phyloP scores from a whole-genome alignment of 805 yeast genomes.

The Yamadazyma ubonensis region DNA sequence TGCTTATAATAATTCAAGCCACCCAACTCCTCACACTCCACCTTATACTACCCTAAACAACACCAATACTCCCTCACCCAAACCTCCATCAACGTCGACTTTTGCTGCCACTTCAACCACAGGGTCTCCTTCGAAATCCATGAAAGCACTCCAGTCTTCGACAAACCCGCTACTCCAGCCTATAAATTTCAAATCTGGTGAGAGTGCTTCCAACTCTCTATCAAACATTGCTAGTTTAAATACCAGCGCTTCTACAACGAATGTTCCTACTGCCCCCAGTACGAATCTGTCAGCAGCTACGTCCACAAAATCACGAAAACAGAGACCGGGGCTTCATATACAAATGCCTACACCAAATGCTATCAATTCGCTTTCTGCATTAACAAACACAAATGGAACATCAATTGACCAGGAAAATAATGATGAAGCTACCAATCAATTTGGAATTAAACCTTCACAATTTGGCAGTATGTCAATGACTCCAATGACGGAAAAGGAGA shows the following conservation, averaged over 20 bases:
- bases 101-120: constrained; percentile 20
- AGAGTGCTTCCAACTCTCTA: not conserved
- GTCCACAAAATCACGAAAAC: constrained; percentile 13
- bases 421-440: constrained; percentile 56
- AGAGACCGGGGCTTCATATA: constrained; percentile 46
- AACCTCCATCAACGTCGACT: constrained; percentile 23
- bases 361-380: constrained; percentile 34
- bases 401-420: constrained; percentile 17
- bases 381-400: constrained; percentile 28
- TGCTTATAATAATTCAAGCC: not conserved
- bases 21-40: constrained; percentile 31
- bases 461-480: constrained; percentile 70
- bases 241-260: constrained; percentile 1
- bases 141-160: constrained; percentile 51
- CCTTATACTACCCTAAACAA: constrained; percentile 33
- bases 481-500: constrained; percentile 65
- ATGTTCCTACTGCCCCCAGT: not conserved
- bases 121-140: constrained; percentile 39
- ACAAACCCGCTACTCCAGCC: constrained; percentile 54
- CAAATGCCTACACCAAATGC: constrained; percentile 72
- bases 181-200: constrained; percentile 43
- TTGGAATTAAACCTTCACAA: constrained; percentile 59
- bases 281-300: not conserved
- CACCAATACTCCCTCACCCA: constrained; percentile 39
- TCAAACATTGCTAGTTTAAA: not conserved